These are phyloP conservation scores for Gaultheria prostrata DNA, from an alignment of 148 eudicot genomes.

Conservation along the genomic window DNA sequence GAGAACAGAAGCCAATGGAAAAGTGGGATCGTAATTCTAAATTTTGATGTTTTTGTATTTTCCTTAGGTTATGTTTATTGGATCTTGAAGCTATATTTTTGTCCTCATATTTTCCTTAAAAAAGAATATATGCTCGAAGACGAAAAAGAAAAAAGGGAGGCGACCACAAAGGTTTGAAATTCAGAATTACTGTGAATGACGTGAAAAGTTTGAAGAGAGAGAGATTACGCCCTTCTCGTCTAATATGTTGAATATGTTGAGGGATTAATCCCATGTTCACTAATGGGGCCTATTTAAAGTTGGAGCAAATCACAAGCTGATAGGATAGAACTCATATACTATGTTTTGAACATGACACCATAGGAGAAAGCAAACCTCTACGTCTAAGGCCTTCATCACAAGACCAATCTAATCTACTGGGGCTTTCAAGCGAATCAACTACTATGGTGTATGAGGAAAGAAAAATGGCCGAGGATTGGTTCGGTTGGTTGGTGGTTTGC, in stretches of 20 bases:
- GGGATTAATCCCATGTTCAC: background rate
- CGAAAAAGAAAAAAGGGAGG: background rate
- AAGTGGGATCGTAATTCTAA: background rate
- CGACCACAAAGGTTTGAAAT: background rate
- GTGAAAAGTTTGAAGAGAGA: background rate
- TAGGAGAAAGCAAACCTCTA: background rate
- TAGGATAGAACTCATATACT: background rate
- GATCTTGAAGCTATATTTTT: background rate
- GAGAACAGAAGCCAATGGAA: background rate
- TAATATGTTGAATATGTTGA: no score
- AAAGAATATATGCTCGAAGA: background rate
- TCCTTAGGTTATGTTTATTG: background rate
- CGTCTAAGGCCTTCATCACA: background rate
- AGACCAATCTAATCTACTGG: background rate
- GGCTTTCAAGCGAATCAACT: background rate
- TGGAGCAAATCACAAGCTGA: background rate
- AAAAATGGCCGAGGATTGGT: background rate
- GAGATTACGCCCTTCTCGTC: no score
- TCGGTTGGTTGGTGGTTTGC: no score
- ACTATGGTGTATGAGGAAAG: background rate
- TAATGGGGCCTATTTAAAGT: background rate
- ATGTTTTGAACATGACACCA: background rate
- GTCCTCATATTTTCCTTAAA: background rate
- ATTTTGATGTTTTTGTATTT: background rate
- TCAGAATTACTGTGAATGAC: background rate